These are phyloP conservation scores for Fusarium nelsonii DNA, from an alignment of 2,329 filamentous ascomycete genomes.

Conservation along the genomic window DNA sequence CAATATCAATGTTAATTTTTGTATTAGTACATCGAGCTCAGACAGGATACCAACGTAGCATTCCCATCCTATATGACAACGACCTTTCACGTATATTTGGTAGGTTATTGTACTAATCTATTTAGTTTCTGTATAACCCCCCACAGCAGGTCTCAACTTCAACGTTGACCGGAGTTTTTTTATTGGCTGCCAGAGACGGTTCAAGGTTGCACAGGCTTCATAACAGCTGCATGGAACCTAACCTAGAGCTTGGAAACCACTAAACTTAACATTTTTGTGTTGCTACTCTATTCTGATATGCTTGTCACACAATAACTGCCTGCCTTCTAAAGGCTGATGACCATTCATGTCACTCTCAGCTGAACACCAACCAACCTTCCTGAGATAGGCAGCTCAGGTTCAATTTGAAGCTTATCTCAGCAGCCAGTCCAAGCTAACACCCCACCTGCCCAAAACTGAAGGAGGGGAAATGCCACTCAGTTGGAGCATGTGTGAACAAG, in stretches of 20 bases:
- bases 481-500: constrained; percentile 8
- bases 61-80: not conserved
- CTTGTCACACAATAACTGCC: not conserved
- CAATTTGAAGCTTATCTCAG: constrained; percentile 43
- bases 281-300: not conserved
- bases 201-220: constrained; percentile 24
- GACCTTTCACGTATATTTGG: not conserved
- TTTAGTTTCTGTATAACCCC: not conserved
- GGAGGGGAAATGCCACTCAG: constrained; percentile 41
- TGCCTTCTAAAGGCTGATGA: not conserved
- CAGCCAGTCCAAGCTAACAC: constrained; percentile 19
- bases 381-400: constrained; percentile 8
- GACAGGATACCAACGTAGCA: not conserved
- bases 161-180: not conserved
- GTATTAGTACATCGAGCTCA: no score
- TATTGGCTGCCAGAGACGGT: constrained; percentile 21
- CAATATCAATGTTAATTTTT: not conserved
- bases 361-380: constrained; percentile 4
- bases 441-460: constrained; percentile 45
- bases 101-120: not conserved
- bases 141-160: constrained; percentile 2
- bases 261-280: not conserved
- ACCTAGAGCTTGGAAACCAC: constrained; percentile 3
- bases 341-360: constrained; percentile 1
- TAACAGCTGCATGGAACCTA: constrained; percentile 20